phyloP scores from a whole-genome alignment of 176 grass and related monocot species.

The Ensete glaucum region DNA sequence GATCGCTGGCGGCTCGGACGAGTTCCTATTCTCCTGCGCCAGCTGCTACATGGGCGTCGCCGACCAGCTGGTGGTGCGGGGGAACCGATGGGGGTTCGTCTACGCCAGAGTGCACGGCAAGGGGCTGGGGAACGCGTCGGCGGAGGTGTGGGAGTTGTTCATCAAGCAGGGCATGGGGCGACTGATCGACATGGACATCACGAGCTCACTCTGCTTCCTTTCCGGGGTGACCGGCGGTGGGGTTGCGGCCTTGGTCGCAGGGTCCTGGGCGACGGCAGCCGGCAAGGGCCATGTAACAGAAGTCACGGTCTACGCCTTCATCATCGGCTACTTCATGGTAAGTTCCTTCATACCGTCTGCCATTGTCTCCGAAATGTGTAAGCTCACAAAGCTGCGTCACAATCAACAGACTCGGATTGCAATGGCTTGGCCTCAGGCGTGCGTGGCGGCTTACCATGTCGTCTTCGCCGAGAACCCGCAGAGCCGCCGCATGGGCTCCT shows the following conservation, averaged over 20 bases:
- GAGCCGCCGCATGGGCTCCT: not conserved
- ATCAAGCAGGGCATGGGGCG: slow-evolving; percentile 53
- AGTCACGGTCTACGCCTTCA: slow-evolving; percentile 53
- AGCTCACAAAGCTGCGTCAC: too few relatives aligned
- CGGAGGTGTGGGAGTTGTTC: slow-evolving; percentile 80
- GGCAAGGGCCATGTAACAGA: slow-evolving; percentile 37
- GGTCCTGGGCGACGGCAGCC: slow-evolving; percentile 59
- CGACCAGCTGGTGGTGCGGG: slow-evolving; percentile 47
- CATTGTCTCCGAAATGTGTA: too few relatives aligned
- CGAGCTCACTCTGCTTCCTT: slow-evolving; percentile 78
- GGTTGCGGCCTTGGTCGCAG: slow-evolving; percentile 48
- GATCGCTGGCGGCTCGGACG: slow-evolving; percentile 39
- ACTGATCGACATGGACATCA: slow-evolving; percentile 74
- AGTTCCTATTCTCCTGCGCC: slow-evolving; percentile 73
- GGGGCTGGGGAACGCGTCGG: slow-evolving; percentile 55
- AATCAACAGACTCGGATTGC: slow-evolving; percentile 1
- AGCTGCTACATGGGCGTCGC: slow-evolving; percentile 49
- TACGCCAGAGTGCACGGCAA: slow-evolving; percentile 41
- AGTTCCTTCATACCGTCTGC: not conserved
- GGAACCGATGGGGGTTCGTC: slow-evolving; percentile 79
- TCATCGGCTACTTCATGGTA: slow-evolving; percentile 92
- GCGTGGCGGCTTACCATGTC: slow-evolving; percentile 8
- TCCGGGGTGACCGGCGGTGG: slow-evolving; percentile 49
- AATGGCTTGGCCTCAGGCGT: slow-evolving; percentile 11
- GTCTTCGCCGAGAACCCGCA: slow-evolving; percentile 7